Percentiles rank a stretch among this genome's conserved stretches.
Evolutionary conservation across 2,329 filamentous ascomycete species (phyloP).

Genomic region (Pezizomycotina sp.): DNA sequence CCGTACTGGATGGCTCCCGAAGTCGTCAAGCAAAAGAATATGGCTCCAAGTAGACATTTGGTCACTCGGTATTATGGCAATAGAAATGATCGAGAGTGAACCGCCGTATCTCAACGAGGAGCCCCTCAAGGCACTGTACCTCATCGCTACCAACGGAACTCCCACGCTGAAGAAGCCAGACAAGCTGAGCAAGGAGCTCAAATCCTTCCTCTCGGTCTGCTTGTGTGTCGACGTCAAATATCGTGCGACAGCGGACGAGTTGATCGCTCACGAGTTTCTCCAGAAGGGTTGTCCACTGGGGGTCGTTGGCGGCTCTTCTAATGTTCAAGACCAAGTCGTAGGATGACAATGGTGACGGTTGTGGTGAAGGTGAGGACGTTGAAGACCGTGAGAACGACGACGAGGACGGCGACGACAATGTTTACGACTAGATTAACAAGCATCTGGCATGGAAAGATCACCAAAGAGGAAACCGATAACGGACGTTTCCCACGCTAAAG

Average conservation of each 20-base stretch:
- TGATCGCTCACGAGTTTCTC: conserved; percentile 83
- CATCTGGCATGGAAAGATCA: no score
- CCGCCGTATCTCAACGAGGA: conserved; percentile 97
- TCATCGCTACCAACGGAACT: conserved; percentile 95
- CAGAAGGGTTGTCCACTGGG: conserved; percentile 72
- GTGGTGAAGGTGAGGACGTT: no score
- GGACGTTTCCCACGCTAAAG: no score
- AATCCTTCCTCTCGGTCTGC: conserved; percentile 90
- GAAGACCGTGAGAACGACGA: no score
- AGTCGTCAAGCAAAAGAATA: conserved; percentile 99
- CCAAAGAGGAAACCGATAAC: no score
- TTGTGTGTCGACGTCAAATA: conserved; percentile 93
- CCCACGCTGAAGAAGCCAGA: conserved; percentile 95
- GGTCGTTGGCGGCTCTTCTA: conserved; percentile 71
- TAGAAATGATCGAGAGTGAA: conserved; percentile 99
- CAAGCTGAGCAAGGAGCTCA: conserved; percentile 93
- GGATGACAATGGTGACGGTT: no score
- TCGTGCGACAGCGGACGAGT: conserved; percentile 75
- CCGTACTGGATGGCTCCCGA: conserved; percentile 99
- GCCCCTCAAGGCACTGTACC: conserved; percentile 86
- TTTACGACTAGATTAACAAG: no score
- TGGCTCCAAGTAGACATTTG: conserved; percentile 93
- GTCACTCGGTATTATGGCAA: conserved; percentile 98
- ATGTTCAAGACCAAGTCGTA: conserved; percentile 59
- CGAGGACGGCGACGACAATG: no score